phyloP scores from a whole-genome alignment of 2,329 filamentous ascomycete genomes.

The Pyrenochaeta sp. region DNA sequence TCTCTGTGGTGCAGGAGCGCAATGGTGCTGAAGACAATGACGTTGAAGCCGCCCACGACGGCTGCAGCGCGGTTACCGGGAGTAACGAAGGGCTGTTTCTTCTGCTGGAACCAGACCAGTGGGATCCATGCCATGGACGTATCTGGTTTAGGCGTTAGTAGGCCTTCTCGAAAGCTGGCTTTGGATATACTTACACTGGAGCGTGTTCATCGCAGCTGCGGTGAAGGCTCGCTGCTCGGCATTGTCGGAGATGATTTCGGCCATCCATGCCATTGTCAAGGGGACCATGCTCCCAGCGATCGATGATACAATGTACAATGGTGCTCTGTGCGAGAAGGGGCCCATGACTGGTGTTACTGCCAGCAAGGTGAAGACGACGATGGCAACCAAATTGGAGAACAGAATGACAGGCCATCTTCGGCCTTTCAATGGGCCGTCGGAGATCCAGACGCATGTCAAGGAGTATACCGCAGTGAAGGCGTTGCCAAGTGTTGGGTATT shows the following conservation, averaged over 20 bases:
- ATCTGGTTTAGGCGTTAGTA: constrained; percentile 5
- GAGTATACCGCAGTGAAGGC: constrained; percentile 31
- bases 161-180: background rate
- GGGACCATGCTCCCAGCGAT: constrained; percentile 21
- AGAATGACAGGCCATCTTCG: constrained; percentile 27
- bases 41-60: constrained; percentile 17
- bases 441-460: constrained; percentile 25
- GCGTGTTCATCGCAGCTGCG: constrained; percentile 14
- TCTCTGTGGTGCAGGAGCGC: constrained; percentile 13
- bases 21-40: constrained; percentile 16
- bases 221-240: constrained; percentile 19
- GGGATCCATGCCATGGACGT: constrained; percentile 19
- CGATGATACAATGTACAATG: constrained; percentile 19
- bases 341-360: constrained; percentile 23
- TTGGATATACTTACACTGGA: constrained; percentile 7
- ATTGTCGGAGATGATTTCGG: constrained; percentile 15
- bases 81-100: constrained; percentile 18
- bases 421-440: constrained; percentile 24
- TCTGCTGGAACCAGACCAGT: constrained; percentile 21
- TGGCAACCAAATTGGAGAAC: constrained; percentile 26
- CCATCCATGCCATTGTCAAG: constrained; percentile 23
- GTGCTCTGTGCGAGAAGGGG: constrained; percentile 20
- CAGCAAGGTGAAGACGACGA: constrained; percentile 25
- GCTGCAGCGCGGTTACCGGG: constrained; percentile 18
- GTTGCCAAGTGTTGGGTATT: constrained; percentile 26